These are phyloP conservation scores for Trichoderma sp. DNA, from an alignment of 2,329 filamentous ascomycete genomes.

Conservation along the genomic window DNA sequence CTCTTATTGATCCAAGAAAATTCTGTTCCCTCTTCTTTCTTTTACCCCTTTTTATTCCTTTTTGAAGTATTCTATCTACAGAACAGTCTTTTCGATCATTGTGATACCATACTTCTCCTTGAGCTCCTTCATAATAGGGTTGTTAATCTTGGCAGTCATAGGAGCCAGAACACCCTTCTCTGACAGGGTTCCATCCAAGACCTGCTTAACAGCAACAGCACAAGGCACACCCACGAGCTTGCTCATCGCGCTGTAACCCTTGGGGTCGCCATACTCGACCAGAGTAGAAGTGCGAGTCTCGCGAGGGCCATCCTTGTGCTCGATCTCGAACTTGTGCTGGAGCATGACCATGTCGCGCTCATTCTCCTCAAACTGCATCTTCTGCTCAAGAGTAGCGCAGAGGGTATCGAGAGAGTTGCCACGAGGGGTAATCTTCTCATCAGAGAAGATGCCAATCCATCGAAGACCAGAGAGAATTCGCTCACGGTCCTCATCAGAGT, in stretches of 20 bases:
- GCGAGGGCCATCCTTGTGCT: slow-evolving; percentile 76
- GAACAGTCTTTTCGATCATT: not conserved
- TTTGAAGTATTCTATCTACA: not conserved
- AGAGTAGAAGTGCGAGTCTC: slow-evolving; percentile 82
- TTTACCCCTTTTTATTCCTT: not conserved
- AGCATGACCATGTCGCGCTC: slow-evolving; percentile 80
- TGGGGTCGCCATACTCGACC: slow-evolving; percentile 75
- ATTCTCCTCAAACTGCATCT: slow-evolving; percentile 83
- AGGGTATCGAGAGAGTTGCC: slow-evolving; percentile 89
- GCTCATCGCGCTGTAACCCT: slow-evolving; percentile 83
- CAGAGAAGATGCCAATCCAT: slow-evolving; percentile 72
- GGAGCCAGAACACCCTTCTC: slow-evolving; percentile 35
- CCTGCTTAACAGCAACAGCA: slow-evolving; percentile 68
- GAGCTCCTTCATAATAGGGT: slow-evolving; percentile 75
- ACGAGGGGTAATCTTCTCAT: slow-evolving; percentile 68
- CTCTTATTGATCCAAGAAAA: not conserved
- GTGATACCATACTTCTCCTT: slow-evolving; percentile 69
- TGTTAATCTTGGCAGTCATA: slow-evolving; percentile 54
- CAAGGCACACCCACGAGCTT: slow-evolving; percentile 66
- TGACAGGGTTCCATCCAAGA: slow-evolving; percentile 73
- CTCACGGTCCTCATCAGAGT: slow-evolving; percentile 67
- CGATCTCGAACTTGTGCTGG: slow-evolving; percentile 83
- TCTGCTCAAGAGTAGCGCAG: slow-evolving; percentile 84
- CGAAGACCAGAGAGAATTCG: slow-evolving; percentile 63
- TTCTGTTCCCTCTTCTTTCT: not conserved